A percentile compares a stretch with the other conserved stretches of the same genome.
phyloP scores from a whole-genome alignment of 306 rosid genomes.

The Elaeagnus macrophylla region DNA sequence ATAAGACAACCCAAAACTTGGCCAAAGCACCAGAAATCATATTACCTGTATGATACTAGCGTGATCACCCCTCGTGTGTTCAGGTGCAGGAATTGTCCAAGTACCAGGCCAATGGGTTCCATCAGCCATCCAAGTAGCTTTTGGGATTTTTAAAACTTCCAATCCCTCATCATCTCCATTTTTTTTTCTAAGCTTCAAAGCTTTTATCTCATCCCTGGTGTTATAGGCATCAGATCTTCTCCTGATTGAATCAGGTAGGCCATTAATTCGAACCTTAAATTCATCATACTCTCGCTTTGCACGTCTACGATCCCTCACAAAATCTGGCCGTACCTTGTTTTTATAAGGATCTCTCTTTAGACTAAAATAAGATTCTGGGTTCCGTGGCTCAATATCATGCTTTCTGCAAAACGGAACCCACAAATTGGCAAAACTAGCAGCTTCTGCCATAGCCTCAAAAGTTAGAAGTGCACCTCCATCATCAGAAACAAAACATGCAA shows the following conservation, averaged over 20 bases:
- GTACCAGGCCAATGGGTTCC: conserved; percentile 77
- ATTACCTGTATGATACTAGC: conserved; percentile 71
- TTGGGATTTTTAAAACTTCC: conserved; percentile 37
- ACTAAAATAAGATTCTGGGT: conserved; percentile 65
- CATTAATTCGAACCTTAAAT: conserved; percentile 64
- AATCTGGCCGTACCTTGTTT: conserved; percentile 59
- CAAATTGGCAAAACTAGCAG: conserved; percentile 67
- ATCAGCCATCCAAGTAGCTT: conserved; percentile 79
- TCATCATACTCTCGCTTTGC: conserved; percentile 77
- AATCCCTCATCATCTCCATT: conserved; percentile 41
- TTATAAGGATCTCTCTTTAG: conserved; percentile 61
- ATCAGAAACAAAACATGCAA: conserved; percentile 73
- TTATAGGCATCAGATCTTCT: conserved; percentile 68
- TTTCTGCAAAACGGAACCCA: conserved; percentile 83
- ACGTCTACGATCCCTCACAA: conserved; percentile 76
- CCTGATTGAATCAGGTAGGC: conserved; percentile 69
- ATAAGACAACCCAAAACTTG: no score
- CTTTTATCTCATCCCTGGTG: conserved; percentile 54
- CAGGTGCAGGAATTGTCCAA: conserved; percentile 44
- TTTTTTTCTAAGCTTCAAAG: conserved; percentile 46
- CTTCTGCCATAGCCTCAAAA: no score
- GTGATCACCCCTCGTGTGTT: conserved; percentile 71
- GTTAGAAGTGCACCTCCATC: conserved; percentile 86
- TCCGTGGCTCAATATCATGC: conserved; percentile 71
- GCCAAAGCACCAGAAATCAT: not conserved